phyloP scores from a whole-genome alignment of 306 rosid species.

The Aeschynomene evenia region DNA sequence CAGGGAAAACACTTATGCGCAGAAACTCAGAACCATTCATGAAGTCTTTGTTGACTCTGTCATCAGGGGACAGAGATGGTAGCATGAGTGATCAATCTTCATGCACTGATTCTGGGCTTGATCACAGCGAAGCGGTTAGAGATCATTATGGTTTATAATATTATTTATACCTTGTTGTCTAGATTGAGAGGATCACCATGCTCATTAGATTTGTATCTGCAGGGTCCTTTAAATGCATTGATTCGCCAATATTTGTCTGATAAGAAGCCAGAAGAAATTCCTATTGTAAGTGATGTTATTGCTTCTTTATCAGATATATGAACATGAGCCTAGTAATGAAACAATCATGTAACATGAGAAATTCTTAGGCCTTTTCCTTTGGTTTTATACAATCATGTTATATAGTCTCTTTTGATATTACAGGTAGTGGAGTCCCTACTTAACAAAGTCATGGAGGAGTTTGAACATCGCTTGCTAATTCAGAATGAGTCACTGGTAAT shows the following conservation, averaged over 20 bases:
- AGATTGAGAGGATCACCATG: background rate
- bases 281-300: conserved; percentile 58
- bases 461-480: conserved; percentile 55
- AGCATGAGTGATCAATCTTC: conserved; percentile 44
- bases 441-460: conserved; percentile 75
- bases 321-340: too few relatives aligned
- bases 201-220: conserved; percentile 29
- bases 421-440: conserved; percentile 80
- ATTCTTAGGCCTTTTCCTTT: background rate
- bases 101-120: conserved; percentile 35
- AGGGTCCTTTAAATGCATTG: conserved; percentile 60
- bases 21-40: conserved; percentile 69
- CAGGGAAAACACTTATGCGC: conserved; percentile 44
- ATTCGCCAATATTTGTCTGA: conserved; percentile 64
- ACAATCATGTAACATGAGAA: too few relatives aligned
- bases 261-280: conserved; percentile 81
- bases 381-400: background rate
- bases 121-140: conserved; percentile 61
- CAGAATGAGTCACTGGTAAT: conserved; percentile 48
- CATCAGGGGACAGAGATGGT: conserved; percentile 55
- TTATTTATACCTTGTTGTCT: background rate
- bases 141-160: conserved; percentile 25
- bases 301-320: background rate
- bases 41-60: conserved; percentile 40
- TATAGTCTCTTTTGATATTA: conserved; percentile 16